Evolutionary conservation across 768 basidiomycete genomes (phyloP).

Genomic region (Hortiboletus campestris): DNA sequence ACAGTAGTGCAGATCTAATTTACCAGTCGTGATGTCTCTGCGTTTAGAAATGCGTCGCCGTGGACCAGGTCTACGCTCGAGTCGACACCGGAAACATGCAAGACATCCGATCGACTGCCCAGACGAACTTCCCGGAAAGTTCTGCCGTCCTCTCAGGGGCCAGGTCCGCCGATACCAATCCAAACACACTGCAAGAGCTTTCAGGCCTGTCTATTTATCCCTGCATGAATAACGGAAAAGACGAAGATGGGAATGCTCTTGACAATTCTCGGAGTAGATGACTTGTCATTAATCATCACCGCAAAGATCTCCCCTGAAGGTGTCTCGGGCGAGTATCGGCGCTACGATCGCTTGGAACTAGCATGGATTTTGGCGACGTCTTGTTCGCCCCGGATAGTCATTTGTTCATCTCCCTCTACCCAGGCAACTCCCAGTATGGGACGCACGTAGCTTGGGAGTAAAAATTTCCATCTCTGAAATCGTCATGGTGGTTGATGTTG

Average conservation of each 20-base stretch:
- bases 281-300: background rate
- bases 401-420: background rate
- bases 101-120: background rate
- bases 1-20: background rate
- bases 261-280: background rate
- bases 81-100: background rate
- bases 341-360: background rate
- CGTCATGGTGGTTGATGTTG: too few species aligned
- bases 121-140: background rate
- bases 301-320: too few species aligned
- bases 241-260: background rate
- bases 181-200: background rate
- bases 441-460: too few species aligned
- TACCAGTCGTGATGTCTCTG: background rate
- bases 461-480: too few species aligned
- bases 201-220: background rate
- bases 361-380: background rate
- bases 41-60: background rate
- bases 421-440: background rate
- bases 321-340: background rate
- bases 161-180: background rate
- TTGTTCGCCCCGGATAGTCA: background rate
- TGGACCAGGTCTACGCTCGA: background rate
- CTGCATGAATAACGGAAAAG: background rate
- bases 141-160: background rate